phyloP scores from a whole-genome alignment of 2,329 filamentous ascomycete genomes.

The Fusarium gaditjirri region DNA sequence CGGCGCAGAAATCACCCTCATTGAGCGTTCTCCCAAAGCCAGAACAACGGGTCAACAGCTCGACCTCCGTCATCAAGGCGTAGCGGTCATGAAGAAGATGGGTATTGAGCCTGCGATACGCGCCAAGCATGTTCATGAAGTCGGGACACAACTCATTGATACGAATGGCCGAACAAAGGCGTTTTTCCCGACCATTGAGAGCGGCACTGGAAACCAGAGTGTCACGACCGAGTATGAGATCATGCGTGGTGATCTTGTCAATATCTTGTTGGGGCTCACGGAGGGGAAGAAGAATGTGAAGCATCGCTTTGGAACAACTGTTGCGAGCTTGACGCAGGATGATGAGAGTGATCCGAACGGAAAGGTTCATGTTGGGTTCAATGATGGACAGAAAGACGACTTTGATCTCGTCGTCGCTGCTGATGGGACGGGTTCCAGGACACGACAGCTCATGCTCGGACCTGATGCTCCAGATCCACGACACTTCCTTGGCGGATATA shows the following conservation, averaged over 20 bases:
- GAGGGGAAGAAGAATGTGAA: neutral
- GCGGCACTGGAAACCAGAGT: neutral
- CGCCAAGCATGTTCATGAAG: neutral
- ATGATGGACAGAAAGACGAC: neutral
- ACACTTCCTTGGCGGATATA: slow-evolving; percentile 24
- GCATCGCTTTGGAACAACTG: neutral
- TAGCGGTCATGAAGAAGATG: slow-evolving; percentile 21
- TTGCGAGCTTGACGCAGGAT: slow-evolving; percentile 5
- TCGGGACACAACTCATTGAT: neutral
- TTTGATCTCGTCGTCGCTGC: slow-evolving; percentile 17
- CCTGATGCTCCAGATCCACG: slow-evolving; percentile 19
- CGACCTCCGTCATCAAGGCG: slow-evolving; percentile 8
- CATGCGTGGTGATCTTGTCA: slow-evolving; percentile 1
- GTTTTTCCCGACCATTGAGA: neutral
- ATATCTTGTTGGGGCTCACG: slow-evolving; percentile 8
- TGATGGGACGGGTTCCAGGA: slow-evolving; percentile 18
- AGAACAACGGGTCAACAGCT: slow-evolving; percentile 15
- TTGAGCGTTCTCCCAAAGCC: slow-evolving; percentile 7
- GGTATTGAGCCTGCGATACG: slow-evolving; percentile 17
- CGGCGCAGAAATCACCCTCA: slow-evolving; percentile 20
- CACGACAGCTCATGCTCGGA: slow-evolving; percentile 24
- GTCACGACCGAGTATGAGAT: slow-evolving; percentile 12
- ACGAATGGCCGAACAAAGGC: neutral
- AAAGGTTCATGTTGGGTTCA: slow-evolving; percentile 2
- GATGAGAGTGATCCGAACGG: slow-evolving; percentile 4